These are phyloP conservation scores for Suhomyces vadensis DNA, from an alignment of 805 yeast genomes.

Conservation along the genomic window DNA sequence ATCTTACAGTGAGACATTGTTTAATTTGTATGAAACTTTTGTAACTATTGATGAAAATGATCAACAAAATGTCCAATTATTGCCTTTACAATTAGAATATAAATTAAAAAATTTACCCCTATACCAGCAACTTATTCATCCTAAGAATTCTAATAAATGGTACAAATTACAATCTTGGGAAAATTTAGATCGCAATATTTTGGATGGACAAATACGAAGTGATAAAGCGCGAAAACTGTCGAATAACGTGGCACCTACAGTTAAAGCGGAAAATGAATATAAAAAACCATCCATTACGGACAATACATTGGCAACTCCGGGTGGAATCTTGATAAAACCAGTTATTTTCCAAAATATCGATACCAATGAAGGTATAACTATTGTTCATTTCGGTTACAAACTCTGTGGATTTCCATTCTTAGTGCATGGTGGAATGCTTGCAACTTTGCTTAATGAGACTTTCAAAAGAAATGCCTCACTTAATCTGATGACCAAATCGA, in stretches of 20 bases:
- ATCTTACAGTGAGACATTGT: constrained; percentile 34
- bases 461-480: constrained; percentile 57
- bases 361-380: constrained; percentile 60
- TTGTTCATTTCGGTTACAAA: constrained; percentile 75
- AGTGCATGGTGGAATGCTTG: constrained; percentile 86
- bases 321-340: constrained; percentile 78
- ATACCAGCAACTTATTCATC: constrained; percentile 48
- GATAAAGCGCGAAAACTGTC: constrained; percentile 5
- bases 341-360: constrained; percentile 59
- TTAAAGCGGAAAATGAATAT: constrained; percentile 19
- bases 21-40: constrained; percentile 30
- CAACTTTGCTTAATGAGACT: constrained; percentile 76
- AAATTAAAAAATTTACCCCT: constrained; percentile 52
- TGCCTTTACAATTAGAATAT: constrained; percentile 44
- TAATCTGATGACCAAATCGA: constrained; percentile 29
- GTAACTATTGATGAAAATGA: constrained; percentile 21
- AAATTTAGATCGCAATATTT: constrained; percentile 39
- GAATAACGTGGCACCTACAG: constrained; percentile 1
- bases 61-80: constrained; percentile 23
- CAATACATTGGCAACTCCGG: constrained; percentile 65
- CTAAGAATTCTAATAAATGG: constrained; percentile 48
- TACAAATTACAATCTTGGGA: constrained; percentile 46
- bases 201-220: constrained; percentile 22
- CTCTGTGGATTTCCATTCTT: constrained; percentile 86
- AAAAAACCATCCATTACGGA: constrained; percentile 25